These are phyloP conservation scores for Eucalyptus shirleyi DNA, from an alignment of 345 rosid species.

Conservation along the genomic window DNA sequence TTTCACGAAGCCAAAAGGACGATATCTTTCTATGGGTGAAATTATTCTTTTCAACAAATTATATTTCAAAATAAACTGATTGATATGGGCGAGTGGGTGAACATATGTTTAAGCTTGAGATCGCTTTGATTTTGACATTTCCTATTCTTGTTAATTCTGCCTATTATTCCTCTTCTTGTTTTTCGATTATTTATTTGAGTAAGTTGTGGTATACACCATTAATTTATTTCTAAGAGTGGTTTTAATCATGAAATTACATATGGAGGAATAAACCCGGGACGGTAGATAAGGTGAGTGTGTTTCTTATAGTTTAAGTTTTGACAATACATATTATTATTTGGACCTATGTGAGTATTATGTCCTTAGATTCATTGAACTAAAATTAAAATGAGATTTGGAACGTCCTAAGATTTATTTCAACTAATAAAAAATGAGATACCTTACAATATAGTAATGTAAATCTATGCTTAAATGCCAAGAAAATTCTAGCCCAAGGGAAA, in stretches of 20 bases:
- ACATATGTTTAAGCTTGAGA: not conserved
- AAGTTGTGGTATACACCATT: not conserved
- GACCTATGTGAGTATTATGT: not conserved
- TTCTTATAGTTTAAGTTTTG: not conserved
- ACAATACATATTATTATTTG: not conserved
- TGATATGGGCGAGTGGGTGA: fast-evolving
- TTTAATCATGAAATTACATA: not conserved
- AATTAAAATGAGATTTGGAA: not conserved
- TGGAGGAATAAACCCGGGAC: not conserved
- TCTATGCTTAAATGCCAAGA: not conserved
- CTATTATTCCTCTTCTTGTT: not conserved
- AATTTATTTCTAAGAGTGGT: not conserved
- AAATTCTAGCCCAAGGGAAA: not conserved
- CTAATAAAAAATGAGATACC: not conserved
- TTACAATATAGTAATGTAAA: not conserved
- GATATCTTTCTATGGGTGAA: not conserved
- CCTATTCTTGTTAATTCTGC: not conserved
- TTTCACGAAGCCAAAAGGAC: not conserved
- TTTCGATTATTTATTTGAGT: not conserved
- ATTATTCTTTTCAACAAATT: not conserved
- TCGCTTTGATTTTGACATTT: not conserved
- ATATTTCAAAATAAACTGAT: not conserved
- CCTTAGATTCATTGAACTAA: not conserved
- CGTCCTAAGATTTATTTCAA: not conserved
- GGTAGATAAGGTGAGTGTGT: not conserved